Conservation (phyloP, 179 eudicot genomes). For the Beta lomatogona region DNA sequence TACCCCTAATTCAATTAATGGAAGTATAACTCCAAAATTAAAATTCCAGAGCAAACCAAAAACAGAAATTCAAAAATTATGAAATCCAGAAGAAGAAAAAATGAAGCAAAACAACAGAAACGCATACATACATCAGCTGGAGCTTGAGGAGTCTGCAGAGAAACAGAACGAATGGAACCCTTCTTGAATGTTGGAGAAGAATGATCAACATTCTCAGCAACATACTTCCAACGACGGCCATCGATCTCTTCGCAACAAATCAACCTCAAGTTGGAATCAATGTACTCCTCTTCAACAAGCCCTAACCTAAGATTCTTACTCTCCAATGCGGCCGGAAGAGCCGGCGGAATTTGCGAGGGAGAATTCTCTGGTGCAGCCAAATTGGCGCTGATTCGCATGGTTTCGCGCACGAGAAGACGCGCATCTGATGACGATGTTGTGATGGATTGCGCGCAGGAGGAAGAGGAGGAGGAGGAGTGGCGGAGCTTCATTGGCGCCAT, state of each 20-base stretch:
- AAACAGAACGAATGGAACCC: constrained; percentile 66
- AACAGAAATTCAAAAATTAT: neutral
- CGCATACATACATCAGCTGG: constrained; percentile 60
- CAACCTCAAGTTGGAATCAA: constrained; percentile 69
- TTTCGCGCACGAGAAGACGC: constrained; percentile 69
- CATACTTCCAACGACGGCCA: constrained; percentile 79
- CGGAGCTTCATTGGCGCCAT: constrained; percentile 46
- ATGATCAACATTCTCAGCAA: constrained; percentile 37
- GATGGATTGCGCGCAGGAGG: constrained; percentile 30
- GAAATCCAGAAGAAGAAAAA: neutral
- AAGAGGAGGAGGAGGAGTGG: constrained; percentile 22
- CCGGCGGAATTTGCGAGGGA: constrained; percentile 7
- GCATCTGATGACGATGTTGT: constrained; percentile 60
- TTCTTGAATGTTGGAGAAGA: constrained; percentile 37
- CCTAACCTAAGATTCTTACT: constrained; percentile 44
- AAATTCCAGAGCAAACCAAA: too few relatives aligned
- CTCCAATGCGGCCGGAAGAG: constrained; percentile 27
- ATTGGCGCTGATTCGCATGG: constrained; percentile 83
- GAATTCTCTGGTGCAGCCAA: constrained; percentile 55
- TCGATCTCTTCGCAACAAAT: constrained; percentile 88
- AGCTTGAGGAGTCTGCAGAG: constrained; percentile 71
- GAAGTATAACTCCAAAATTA: too few relatives aligned
- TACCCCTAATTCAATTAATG: too few relatives aligned
- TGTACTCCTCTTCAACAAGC: constrained; percentile 56
- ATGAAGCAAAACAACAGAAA: neutral